A percentile compares a stretch with the other conserved stretches of the same genome.
phyloP scores from a whole-genome alignment of 805 yeast species.

The Peterozyma xylosa region DNA sequence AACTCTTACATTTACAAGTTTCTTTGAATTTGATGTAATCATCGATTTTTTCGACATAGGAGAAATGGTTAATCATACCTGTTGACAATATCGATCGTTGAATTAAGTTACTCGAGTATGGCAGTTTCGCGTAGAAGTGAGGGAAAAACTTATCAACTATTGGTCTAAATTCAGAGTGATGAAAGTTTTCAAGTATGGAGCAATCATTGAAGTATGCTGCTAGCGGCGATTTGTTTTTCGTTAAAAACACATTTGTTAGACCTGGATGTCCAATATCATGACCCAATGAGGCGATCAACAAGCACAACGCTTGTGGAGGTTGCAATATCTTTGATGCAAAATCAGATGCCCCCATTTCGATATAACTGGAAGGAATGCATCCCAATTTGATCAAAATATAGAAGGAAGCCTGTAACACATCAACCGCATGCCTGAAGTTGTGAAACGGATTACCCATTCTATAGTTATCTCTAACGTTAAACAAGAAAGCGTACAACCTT shows the following conservation, averaged over 20 bases:
- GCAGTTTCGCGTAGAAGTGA: conserved; percentile 12
- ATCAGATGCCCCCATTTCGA: conserved; percentile 2
- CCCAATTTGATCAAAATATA: conserved; percentile 43
- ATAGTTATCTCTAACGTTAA: conserved; percentile 70
- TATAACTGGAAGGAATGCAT: conserved; percentile 22
- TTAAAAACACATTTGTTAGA: conserved; percentile 71
- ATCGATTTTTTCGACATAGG: conserved; percentile 51
- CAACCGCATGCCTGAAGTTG: conserved; percentile 92
- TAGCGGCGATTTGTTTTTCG: conserved; percentile 52
- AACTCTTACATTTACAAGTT: too few relatives aligned
- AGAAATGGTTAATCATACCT: conserved; percentile 87
- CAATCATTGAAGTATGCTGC: conserved; percentile 53
- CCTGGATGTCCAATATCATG: conserved; percentile 98
- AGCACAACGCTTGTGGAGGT: background rate
- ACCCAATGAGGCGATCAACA: conserved; percentile 7
- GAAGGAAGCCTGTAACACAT: conserved; percentile 87
- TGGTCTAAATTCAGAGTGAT: conserved; percentile 53
- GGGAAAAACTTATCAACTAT: conserved; percentile 50
- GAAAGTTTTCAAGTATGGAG: conserved; percentile 79
- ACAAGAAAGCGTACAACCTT: conserved; percentile 49
- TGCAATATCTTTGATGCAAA: conserved; percentile 11
- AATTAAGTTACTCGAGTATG: conserved; percentile 8
- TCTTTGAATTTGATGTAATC: conserved; percentile 15
- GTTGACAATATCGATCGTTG: conserved; percentile 56
- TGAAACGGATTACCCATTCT: conserved; percentile 86